These are phyloP conservation scores for Podospora pseudocomata DNA, from an alignment of 495 filamentous ascomycete species.

Conservation along the genomic window DNA sequence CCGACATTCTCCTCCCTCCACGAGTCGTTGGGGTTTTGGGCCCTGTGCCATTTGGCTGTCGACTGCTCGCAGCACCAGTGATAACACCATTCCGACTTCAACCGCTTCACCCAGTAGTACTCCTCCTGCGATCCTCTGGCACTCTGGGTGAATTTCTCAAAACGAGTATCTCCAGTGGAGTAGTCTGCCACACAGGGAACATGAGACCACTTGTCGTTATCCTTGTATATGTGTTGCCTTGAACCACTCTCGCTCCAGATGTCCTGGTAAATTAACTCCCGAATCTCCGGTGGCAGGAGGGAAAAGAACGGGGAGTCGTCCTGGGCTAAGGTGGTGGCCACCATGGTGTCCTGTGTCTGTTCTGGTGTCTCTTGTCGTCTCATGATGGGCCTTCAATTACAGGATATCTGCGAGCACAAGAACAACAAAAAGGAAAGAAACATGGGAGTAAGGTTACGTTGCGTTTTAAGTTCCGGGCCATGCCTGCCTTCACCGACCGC, in stretches of 20 bases:
- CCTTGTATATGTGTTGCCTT: conserved; percentile 10
- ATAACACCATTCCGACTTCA: conserved; percentile 26
- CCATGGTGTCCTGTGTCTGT: neutral
- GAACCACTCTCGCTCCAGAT: conserved; percentile 12
- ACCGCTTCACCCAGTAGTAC: conserved; percentile 15
- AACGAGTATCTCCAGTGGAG: conserved; percentile 13
- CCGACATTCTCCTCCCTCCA: neutral
- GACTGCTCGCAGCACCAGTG: conserved; percentile 30
- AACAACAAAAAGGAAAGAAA: neutral
- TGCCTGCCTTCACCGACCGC: neutral
- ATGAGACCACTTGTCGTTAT: conserved; percentile 6
- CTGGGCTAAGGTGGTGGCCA: conserved; percentile 16
- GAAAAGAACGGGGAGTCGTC: conserved; percentile 25
- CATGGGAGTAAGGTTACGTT: neutral
- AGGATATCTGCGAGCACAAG: neutral
- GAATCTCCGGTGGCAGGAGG: conserved; percentile 29
- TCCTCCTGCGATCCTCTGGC: neutral
- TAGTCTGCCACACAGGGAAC: conserved; percentile 19
- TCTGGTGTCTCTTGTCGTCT: neutral
- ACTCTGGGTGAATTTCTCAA: conserved; percentile 6
- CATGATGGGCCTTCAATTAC: neutral
- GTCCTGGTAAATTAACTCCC: conserved; percentile 29
- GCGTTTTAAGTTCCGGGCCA: neutral
- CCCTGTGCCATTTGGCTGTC: neutral
- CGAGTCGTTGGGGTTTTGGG: neutral